phyloP scores from a whole-genome alignment of 352 stramenopile species.

The Pythium dissotocum region DNA sequence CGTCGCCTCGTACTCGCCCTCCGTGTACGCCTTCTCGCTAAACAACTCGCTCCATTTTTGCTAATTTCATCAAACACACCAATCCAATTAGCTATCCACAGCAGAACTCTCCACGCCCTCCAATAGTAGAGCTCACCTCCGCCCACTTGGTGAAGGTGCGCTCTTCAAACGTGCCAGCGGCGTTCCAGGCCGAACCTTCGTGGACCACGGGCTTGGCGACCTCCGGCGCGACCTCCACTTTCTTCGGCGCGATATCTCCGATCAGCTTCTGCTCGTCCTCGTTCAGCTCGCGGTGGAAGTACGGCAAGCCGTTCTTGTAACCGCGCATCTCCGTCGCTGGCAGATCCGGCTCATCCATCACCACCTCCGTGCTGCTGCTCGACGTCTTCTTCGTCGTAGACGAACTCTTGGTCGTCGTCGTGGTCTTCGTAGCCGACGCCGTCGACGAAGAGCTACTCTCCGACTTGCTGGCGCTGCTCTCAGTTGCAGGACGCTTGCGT shows the following conservation, averaged over 20 bases:
- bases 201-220: constrained; percentile 36
- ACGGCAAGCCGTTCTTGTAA: constrained; percentile 89
- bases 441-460: neutral
- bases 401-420: constrained; percentile 6
- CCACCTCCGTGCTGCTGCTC: constrained; percentile 47
- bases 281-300: constrained; percentile 97
- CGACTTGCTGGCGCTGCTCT: neutral
- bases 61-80: constrained; percentile 18
- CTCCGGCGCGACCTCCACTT: constrained; percentile 56
- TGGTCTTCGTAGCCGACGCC: constrained; percentile 7
- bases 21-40: constrained; percentile 37
- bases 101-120: neutral
- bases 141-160: constrained; percentile 87
- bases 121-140: constrained; percentile 28
- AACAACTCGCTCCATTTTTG: constrained; percentile 67
- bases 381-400: constrained; percentile 33
- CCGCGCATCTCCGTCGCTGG: constrained; percentile 52
- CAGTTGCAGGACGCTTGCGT: constrained; percentile 27
- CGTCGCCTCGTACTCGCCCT: constrained; percentile 44
- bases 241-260: constrained; percentile 93
- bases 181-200: constrained; percentile 91
- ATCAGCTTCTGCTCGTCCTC: constrained; percentile 96
- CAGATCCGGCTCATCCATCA: constrained; percentile 68
- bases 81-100: neutral
- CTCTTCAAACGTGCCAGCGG: constrained; percentile 91